Evolutionary conservation across 2,329 filamentous ascomycete species (phyloP).

Genomic region (Aspergillus tamarii): DNA sequence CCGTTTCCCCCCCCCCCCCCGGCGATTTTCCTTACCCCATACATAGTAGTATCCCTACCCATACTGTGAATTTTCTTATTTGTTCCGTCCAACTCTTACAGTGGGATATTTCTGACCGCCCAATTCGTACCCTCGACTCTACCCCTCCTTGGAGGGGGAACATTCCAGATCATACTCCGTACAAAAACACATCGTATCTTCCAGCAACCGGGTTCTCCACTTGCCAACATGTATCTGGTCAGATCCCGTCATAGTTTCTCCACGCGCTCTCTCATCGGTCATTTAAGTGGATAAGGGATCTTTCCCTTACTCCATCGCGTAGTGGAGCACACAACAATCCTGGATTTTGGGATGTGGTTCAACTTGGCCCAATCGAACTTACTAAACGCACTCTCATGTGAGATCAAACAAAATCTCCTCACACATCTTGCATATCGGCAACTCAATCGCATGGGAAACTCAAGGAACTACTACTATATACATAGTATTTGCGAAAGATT

Average conservation of each 20-base stretch:
- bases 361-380: not conserved
- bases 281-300: conserved; percentile 1
- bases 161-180: not conserved
- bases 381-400: not conserved
- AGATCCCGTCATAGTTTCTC: conserved; percentile 9
- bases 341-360: not conserved
- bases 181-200: not conserved
- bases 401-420: not conserved
- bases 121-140: not conserved
- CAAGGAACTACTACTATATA: no score
- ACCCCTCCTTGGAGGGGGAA: not conserved
- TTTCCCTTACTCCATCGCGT: not conserved
- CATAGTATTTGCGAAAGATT: not conserved
- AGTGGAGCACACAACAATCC: conserved; percentile 3
- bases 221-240: conserved; percentile 12
- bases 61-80: not conserved
- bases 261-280: not conserved
- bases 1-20: no score
- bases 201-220: not conserved
- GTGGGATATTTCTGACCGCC: not conserved
- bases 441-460: not conserved
- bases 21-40: not conserved
- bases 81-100: no score
- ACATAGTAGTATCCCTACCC: no score
- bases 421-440: not conserved